Conservation (phyloP, 495 filamentous ascomycete species). For the Tuber umbilicatum region DNA sequence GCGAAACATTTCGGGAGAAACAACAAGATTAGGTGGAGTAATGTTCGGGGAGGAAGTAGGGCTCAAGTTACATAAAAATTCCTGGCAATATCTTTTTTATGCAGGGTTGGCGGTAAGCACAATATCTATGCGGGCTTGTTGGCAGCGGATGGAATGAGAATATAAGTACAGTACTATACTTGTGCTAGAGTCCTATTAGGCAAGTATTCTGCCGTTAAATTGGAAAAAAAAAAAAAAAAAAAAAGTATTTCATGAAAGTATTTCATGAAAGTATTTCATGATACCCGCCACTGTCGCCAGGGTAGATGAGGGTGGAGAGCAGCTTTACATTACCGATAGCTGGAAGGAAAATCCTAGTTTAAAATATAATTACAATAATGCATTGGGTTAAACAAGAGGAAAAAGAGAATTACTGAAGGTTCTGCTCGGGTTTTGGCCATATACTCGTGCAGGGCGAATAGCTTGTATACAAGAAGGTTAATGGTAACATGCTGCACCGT, state of each 20-base stretch:
- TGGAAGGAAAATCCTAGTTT: background rate
- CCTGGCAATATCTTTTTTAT: background rate
- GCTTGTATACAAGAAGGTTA: background rate
- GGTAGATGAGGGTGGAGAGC: background rate
- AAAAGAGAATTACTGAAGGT: background rate
- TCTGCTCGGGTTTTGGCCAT: background rate
- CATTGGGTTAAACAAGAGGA: background rate
- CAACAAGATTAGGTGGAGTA: background rate
- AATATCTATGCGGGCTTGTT: background rate
- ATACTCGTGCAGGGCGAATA: no score
- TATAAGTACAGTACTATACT: background rate
- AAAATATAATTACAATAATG: background rate
- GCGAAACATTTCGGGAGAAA: background rate
- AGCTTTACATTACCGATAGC: background rate
- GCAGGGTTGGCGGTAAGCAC: background rate
- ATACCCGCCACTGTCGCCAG: background rate
- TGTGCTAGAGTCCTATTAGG: no score
- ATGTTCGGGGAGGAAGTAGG: background rate
- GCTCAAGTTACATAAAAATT: background rate
- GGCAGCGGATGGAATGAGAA: background rate
- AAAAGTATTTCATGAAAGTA: no score
- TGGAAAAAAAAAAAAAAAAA: no score
- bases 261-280: background rate
- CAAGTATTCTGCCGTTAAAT: background rate
- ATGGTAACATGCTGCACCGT: background rate